Evolutionary conservation across 1,139 yeast genomes (phyloP), one percentile per base, ranked within the genome.

Genomic region (Geotrichum phurueaensis): DNA sequence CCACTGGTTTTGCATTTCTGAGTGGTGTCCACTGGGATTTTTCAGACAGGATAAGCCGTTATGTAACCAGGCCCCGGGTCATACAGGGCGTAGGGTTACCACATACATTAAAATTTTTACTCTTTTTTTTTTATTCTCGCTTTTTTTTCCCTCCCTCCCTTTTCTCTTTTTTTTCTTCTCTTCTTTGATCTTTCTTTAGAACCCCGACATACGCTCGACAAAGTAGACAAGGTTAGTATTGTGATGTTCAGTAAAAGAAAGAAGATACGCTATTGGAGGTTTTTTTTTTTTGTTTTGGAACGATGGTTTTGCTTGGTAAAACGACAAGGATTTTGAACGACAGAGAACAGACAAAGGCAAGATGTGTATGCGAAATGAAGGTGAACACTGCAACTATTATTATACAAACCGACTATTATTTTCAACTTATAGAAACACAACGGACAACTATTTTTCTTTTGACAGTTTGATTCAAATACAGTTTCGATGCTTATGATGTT

Each of bases 151-250:
- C 53, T 57, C 36, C 54, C 27, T 31, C 48, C 48, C 25, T 52
- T 52, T 31, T 47, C 43, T 33, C 57, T 45, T 54, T 58, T 51
- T 43, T 51, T 47, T 54, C 27, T 27, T 49, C 56, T 50, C 56
- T 45, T 27, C 43, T 39, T n/a, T 39, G 45, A 39, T 39, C 45
- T 39, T 39, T 39, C 45, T 39, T 39, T 39, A 39, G 45, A 39
- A 39, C 57, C 50, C 56, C 56, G 60, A 58, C 58, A 54, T 49
- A 39, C 60, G 60, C 54, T 58, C 56, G 60, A 58, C 58, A 54
- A 54, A 58, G 58, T 54, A 58, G 60, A 58, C 60, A 58, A 58
- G 60, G 60, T 58, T 51, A 58, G 60, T 58, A 58, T 49, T 27
- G 45, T 13, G 7, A 39, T 39, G 15, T 4, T 39, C 18, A 39